Conservation (phyloP, 306 rosid species). For the Medicago ruthenica region DNA sequence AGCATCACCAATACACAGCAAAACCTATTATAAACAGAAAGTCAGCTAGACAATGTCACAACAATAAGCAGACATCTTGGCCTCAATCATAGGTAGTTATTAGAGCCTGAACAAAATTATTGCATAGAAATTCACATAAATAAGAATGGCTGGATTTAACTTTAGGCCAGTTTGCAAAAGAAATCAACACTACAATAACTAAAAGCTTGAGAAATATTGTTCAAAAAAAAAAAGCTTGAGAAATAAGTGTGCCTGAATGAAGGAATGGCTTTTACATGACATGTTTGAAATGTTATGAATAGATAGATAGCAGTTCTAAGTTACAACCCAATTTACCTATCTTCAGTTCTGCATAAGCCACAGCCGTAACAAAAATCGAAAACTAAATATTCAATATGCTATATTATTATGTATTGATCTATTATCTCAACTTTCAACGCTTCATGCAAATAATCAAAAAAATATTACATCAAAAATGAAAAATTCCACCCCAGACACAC, state of each 20-base stretch:
- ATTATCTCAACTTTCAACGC: background rate
- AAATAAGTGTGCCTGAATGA: background rate
- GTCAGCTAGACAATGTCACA: background rate
- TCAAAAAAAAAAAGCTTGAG: no score
- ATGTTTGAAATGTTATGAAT: background rate
- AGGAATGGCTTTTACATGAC: background rate
- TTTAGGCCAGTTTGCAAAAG: no score
- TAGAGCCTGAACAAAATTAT: no score
- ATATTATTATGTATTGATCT: slow-evolving; percentile 1
- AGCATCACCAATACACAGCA: background rate
- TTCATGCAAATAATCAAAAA: background rate
- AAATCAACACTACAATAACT: background rate
- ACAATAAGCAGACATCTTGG: background rate
- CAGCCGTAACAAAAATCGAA: background rate
- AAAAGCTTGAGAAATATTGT: no score
- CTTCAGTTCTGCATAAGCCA: background rate
- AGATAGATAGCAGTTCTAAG: background rate
- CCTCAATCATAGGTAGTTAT: no score
- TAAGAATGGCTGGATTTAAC: no score
- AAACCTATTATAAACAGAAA: background rate
- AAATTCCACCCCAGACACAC: slow-evolving; percentile 1
- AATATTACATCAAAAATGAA: slow-evolving; percentile 32
- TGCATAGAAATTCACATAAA: no score
- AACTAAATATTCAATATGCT: background rate
- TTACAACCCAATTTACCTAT: background rate